Evolutionary conservation across 2,329 filamentous ascomycete species (phyloP), one percentile per base, ranked within the genome.

Genomic region (Calonectria pteridis): DNA sequence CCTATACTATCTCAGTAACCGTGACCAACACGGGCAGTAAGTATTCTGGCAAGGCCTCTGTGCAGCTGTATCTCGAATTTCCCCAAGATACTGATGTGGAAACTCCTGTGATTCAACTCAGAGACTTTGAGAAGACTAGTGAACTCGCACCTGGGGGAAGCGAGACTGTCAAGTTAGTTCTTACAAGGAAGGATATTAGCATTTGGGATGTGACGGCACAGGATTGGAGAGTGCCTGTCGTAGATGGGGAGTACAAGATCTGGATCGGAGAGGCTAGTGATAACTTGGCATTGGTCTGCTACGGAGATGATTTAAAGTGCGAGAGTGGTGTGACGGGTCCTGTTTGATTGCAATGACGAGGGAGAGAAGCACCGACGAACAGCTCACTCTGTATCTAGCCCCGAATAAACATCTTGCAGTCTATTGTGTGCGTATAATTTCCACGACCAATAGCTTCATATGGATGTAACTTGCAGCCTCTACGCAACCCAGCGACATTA

Each of bases 131-230:
- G 75, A 95, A 95, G 86, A 85, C 94, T 3, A 69, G 74, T 16
- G 82, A 85, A 31, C 83, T 95, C 20, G 84, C 87, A 5, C 86
- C 88, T 0, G 91, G 90, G 0, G 86, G 91, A 80, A 88, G 83
- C 4, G 83, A 84, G 71, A 87, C 84, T 0, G 88, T 95, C 0
- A 86, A 87, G 26, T 87, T 95, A 77, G 84, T 86, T 0, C 77
- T 95, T 70, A 94, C 89, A 9, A 88, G 94, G 71, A 90, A 93
- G 78, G 94, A 95, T 80, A 71, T 95, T 69, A 94, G 93, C 76
- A 93, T 94, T 58, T 95, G 94, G 94, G 93, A 94, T 80, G 89
- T 91, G 0, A 83, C 85, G 7, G 81, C 85, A 50, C 93, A 94
- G 84, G 94, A 95, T 76, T 95, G 94, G 94, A 88, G 91, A 2